Conservation (phyloP, 1,139 yeast species). For the Magnusiomyces suaveolens region DNA sequence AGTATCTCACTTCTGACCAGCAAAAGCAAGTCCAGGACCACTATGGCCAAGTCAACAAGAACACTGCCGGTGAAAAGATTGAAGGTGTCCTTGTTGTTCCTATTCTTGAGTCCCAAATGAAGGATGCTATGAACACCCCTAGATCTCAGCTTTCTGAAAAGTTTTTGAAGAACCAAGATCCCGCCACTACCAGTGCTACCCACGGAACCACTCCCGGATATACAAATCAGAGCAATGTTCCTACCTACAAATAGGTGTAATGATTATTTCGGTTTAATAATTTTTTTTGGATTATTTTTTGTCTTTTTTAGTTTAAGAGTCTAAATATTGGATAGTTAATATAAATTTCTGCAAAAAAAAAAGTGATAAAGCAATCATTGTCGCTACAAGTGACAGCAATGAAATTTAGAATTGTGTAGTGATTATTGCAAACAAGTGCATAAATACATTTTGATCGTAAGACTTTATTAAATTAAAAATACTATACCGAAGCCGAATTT, state of each 20-base stretch:
- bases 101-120: constrained; percentile 7
- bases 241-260: neutral
- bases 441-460: too few species aligned
- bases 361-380: too few species aligned
- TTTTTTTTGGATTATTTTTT: neutral
- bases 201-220: neutral
- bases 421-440: too few species aligned
- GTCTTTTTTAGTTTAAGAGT: neutral
- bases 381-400: too few species aligned
- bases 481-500: too few species aligned
- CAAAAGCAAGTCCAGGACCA: constrained; percentile 9
- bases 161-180: neutral
- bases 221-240: neutral
- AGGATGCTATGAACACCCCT: constrained; percentile 4
- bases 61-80: constrained; percentile 11
- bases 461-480: too few species aligned
- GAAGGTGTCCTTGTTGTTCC: constrained; percentile 12
- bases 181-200: neutral
- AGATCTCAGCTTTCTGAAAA: constrained; percentile 33
- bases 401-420: too few species aligned
- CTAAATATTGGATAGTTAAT: neutral
- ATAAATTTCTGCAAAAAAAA: too few species aligned
- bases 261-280: too few species aligned
- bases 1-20: constrained; percentile 13
- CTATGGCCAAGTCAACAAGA: constrained; percentile 8